Conservation (phyloP, 2,329 filamentous ascomycete species). For the Scedosporium dehoogii region DNA sequence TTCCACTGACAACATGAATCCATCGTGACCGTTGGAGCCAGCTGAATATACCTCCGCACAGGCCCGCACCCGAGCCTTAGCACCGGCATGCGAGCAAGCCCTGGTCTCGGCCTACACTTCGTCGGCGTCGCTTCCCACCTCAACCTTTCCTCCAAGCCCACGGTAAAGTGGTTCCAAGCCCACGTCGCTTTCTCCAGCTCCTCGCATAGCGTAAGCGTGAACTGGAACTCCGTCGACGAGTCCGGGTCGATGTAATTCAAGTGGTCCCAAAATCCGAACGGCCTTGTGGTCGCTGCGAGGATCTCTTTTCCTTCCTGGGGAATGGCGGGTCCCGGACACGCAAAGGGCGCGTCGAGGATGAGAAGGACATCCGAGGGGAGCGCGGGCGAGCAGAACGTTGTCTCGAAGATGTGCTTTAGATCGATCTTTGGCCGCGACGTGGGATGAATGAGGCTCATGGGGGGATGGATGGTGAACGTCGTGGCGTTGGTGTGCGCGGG, state of each 20-base stretch:
- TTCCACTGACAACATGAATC: not conserved
- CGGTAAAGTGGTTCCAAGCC: not conserved
- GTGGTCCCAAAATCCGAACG: not conserved
- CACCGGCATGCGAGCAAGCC: not conserved
- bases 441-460: not conserved
- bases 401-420: not conserved
- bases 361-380: not conserved
- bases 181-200: not conserved
- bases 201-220: not conserved
- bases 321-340: not conserved
- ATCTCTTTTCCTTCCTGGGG: slow-evolving; percentile 3
- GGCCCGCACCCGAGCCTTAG: not conserved
- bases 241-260: not conserved
- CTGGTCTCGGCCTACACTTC: not conserved
- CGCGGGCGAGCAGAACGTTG: not conserved
- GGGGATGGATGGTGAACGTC: not conserved
- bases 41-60: not conserved
- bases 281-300: not conserved
- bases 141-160: not conserved
- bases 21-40: not conserved
- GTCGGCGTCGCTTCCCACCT: not conserved
- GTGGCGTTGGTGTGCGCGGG: not conserved
- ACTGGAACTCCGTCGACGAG: not conserved
- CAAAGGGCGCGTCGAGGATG: not conserved
- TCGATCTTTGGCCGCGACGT: not conserved